A percentile compares a stretch with the other conserved stretches of the same genome.
Conservation (phyloP, 177 flowering plant species). For the Vitis hybrid region DNA sequence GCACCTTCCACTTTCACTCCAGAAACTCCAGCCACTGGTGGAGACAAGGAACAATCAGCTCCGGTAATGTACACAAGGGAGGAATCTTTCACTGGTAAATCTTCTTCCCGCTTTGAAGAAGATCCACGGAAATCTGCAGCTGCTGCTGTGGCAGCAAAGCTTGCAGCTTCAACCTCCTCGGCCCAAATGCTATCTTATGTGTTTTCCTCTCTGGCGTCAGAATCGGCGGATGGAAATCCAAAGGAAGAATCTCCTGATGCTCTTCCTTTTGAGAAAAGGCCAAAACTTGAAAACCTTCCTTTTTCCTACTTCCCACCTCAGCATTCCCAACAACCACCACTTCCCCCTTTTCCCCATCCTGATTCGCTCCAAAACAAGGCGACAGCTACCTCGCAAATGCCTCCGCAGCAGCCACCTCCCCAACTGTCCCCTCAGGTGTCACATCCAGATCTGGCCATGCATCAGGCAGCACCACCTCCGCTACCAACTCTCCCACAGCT, state of each 20-base stretch:
- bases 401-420: slow-evolving; percentile 39
- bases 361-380: slow-evolving; percentile 39
- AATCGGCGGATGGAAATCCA: slow-evolving; percentile 58
- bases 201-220: slow-evolving; percentile 90
- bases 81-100: slow-evolving; percentile 32
- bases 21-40: slow-evolving; percentile 35
- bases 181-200: slow-evolving; percentile 91
- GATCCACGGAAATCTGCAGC: slow-evolving; percentile 82
- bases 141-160: slow-evolving; percentile 89
- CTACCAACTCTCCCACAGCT: slow-evolving; percentile 53
- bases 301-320: slow-evolving; percentile 36
- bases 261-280: slow-evolving; percentile 56
- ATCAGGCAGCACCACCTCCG: too few species aligned
- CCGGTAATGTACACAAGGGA: slow-evolving; percentile 59
- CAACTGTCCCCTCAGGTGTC: slow-evolving; percentile 51
- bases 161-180: slow-evolving; percentile 85
- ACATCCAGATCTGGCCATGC: slow-evolving; percentile 21
- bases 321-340: slow-evolving; percentile 34
- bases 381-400: slow-evolving; percentile 25
- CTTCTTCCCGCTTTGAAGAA: slow-evolving; percentile 41
- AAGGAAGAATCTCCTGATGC: slow-evolving; percentile 45
- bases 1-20: too few species aligned
- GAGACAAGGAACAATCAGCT: slow-evolving; percentile 54
- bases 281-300: slow-evolving; percentile 56
- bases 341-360: slow-evolving; percentile 41